Evolutionary conservation across 73 alveolate genomes (phyloP).

Genomic region (Paramecium pentaurelia): DNA sequence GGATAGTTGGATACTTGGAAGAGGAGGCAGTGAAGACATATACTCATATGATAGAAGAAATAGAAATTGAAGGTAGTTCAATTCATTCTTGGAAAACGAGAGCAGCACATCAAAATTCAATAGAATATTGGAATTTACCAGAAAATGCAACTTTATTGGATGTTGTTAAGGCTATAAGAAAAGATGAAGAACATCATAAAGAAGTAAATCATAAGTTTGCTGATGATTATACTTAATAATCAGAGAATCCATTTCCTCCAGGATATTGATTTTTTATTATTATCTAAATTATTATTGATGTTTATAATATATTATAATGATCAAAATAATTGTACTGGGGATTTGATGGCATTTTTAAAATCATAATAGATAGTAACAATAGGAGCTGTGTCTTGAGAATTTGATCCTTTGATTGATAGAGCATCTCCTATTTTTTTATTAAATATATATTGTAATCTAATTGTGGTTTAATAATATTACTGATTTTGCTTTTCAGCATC

Average conservation of each 20-base stretch:
- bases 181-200: constrained; percentile 54
- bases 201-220: constrained; percentile 52
- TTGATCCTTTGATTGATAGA: not conserved
- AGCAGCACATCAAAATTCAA: constrained; percentile 71
- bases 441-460: not conserved
- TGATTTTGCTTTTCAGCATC: constrained; percentile 33
- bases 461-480: not conserved
- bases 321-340: constrained; percentile 27
- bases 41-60: constrained; percentile 49
- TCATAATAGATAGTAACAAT: not conserved
- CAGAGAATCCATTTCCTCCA: not conserved
- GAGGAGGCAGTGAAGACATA: constrained; percentile 82
- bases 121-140: constrained; percentile 71
- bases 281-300: not conserved
- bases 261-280: not conserved
- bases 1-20: constrained; percentile 78
- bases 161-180: constrained; percentile 45
- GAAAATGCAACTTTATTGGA: constrained; percentile 68
- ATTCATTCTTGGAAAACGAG: constrained; percentile 33
- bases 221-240: constrained; percentile 44
- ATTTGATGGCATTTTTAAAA: not conserved
- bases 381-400: not conserved
- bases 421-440: constrained; percentile 11
- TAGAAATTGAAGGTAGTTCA: not conserved
- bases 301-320: not conserved